phyloP scores from a whole-genome alignment of 768 basidiomycete genomes.

The Cystofilobasidium macerans region DNA sequence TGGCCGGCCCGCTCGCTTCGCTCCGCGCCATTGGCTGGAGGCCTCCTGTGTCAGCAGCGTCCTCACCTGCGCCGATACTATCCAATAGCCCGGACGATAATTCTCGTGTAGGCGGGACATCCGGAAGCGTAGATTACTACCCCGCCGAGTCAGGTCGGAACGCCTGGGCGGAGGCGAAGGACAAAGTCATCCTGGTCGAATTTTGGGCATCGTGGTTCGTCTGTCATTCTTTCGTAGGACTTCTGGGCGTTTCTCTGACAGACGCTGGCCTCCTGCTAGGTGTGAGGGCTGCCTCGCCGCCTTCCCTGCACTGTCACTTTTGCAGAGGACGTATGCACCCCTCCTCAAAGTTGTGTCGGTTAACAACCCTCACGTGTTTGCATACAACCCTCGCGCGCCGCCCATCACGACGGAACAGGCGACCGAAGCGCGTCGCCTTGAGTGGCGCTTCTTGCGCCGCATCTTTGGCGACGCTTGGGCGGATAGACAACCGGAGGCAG shows the following conservation, averaged over 20 bases:
- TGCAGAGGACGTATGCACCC: slow-evolving; percentile 13
- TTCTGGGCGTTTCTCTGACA: background rate
- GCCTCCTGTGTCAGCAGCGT: background rate
- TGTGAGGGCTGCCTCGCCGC: slow-evolving; percentile 16
- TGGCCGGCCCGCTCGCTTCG: background rate
- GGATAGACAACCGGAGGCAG: background rate
- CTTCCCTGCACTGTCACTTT: slow-evolving; percentile 13
- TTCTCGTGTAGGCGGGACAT: background rate
- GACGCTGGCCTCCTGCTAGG: background rate
- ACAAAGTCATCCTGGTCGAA: background rate
- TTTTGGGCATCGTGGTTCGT: slow-evolving; percentile 3
- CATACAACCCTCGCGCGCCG: background rate
- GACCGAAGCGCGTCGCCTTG: background rate
- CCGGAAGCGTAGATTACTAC: background rate
- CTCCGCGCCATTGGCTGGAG: background rate
- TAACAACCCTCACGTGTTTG: slow-evolving; percentile 13
- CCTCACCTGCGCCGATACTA: background rate
- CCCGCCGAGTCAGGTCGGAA: background rate
- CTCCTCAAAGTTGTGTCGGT: slow-evolving; percentile 13
- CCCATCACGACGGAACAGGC: background rate
- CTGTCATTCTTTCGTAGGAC: background rate
- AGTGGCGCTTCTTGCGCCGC: background rate
- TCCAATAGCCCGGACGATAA: too few relatives aligned
- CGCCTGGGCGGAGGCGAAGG: background rate
- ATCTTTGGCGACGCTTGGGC: background rate